Evolutionary conservation across 1,139 yeast species (phyloP).

Genomic region (Wickerhamomyces sp.): DNA sequence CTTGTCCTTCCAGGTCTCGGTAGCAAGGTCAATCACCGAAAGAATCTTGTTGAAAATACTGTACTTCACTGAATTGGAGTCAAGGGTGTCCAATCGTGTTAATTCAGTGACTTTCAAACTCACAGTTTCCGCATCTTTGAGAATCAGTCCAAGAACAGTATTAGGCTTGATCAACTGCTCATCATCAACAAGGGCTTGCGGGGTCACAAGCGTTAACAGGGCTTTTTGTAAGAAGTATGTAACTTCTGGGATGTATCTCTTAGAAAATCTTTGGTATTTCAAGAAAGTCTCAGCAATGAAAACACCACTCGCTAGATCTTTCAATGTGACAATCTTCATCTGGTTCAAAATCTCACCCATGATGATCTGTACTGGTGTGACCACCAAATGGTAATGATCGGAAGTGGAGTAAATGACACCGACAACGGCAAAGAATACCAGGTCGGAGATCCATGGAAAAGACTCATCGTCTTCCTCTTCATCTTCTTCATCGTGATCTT

Average conservation of each 20-base stretch:
- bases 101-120: slow-evolving; percentile 18
- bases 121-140: slow-evolving; percentile 6
- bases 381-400: slow-evolving; percentile 89
- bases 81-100: slow-evolving; percentile 14
- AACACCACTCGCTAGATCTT: slow-evolving; percentile 44
- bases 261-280: slow-evolving; percentile 73
- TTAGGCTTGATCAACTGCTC: slow-evolving; percentile 20
- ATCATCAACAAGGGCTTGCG: slow-evolving; percentile 8
- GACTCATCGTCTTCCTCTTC: slow-evolving; percentile 6
- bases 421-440: slow-evolving; percentile 61
- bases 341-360: slow-evolving; percentile 67
- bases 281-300: slow-evolving; percentile 60
- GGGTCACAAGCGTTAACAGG: slow-evolving; percentile 40
- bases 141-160: slow-evolving; percentile 20
- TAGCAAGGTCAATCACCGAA: slow-evolving; percentile 25
- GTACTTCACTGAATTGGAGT: slow-evolving; percentile 24
- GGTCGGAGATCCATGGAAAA: slow-evolving; percentile 45
- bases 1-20: slow-evolving; percentile 56
- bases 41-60: slow-evolving; percentile 27
- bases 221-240: slow-evolving; percentile 52
- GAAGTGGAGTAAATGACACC: slow-evolving; percentile 88
- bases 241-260: slow-evolving; percentile 80
- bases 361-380: slow-evolving; percentile 74
- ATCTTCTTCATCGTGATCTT: no score
- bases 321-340: slow-evolving; percentile 32